Conservation (phyloP, 2,329 filamentous ascomycete species). For the Hypoxylon sp. region DNA sequence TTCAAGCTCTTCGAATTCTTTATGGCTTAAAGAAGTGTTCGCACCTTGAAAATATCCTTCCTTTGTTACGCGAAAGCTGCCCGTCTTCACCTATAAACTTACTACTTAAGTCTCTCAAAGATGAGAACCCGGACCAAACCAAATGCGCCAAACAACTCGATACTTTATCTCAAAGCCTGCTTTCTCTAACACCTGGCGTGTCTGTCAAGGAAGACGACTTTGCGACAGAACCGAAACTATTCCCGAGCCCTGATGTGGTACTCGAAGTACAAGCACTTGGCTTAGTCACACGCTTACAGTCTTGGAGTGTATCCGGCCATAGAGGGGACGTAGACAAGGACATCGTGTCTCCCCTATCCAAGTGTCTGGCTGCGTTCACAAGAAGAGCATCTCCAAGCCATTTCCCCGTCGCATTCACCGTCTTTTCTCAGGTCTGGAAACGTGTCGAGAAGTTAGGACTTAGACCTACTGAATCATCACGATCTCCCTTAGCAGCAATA, state of each 20-base stretch:
- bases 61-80: slow-evolving; percentile 66
- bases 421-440: slow-evolving; percentile 56
- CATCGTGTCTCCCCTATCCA: slow-evolving; percentile 73
- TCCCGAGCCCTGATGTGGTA: slow-evolving; percentile 67
- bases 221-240: slow-evolving; percentile 66
- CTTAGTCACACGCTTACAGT: slow-evolving; percentile 71
- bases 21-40: slow-evolving; percentile 70
- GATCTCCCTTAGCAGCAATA: slow-evolving; percentile 61
- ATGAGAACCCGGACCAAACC: slow-evolving; percentile 59
- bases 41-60: slow-evolving; percentile 69
- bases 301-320: slow-evolving; percentile 75
- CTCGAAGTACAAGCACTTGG: slow-evolving; percentile 75
- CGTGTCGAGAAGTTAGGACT: slow-evolving; percentile 56
- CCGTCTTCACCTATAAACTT: slow-evolving; percentile 70
- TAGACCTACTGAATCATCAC: slow-evolving; percentile 55
- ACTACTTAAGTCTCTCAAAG: slow-evolving; percentile 62
- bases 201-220: slow-evolving; percentile 71
- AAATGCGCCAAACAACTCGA: slow-evolving; percentile 77
- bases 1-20: slow-evolving; percentile 74
- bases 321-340: slow-evolving; percentile 72
- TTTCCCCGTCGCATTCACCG: slow-evolving; percentile 57
- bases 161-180: slow-evolving; percentile 72
- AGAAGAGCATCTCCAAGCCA: slow-evolving; percentile 61
- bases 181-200: slow-evolving; percentile 77
- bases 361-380: slow-evolving; percentile 72